Evolutionary conservation across 257 asterid genomes (phyloP).

Genomic region (Thymus quinquecostatus): DNA sequence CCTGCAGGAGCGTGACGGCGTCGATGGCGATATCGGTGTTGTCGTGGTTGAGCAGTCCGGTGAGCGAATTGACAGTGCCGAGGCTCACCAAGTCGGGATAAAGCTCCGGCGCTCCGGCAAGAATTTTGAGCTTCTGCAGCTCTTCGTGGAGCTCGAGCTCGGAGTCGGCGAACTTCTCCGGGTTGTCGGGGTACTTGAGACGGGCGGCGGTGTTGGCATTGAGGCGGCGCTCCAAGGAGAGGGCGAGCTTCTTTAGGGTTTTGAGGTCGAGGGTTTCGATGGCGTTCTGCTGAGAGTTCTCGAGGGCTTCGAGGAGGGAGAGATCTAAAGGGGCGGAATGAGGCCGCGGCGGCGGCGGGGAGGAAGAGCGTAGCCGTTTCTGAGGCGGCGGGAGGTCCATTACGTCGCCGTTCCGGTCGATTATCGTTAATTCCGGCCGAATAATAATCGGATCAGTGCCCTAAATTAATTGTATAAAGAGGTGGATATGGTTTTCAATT

Average conservation of each 20-base stretch:
- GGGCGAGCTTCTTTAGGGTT: slow-evolving; percentile 79
- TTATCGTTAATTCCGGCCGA: slow-evolving; percentile 13
- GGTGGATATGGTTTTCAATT: not conserved
- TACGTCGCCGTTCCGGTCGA: slow-evolving; percentile 29
- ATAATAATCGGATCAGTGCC: slow-evolving; percentile 18
- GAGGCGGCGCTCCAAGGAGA: slow-evolving; percentile 92
- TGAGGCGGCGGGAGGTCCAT: slow-evolving; percentile 50
- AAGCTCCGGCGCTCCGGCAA: slow-evolving; percentile 93
- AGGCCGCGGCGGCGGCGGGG: slow-evolving; percentile 35
- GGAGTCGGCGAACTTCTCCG: slow-evolving; percentile 94
- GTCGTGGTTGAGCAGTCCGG: slow-evolving; percentile 80
- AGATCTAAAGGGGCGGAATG: slow-evolving; percentile 50
- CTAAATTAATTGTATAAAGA: slow-evolving; percentile 5
- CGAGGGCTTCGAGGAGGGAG: slow-evolving; percentile 92
- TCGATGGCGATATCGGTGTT: slow-evolving; percentile 84
- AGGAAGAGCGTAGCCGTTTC: slow-evolving; percentile 68
- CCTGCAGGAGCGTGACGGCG: slow-evolving; percentile 79
- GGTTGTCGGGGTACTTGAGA: slow-evolving; percentile 92
- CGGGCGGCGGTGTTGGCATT: slow-evolving; percentile 92
- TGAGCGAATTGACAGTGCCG: slow-evolving; percentile 76
- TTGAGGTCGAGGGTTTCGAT: slow-evolving; percentile 86
- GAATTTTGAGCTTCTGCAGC: slow-evolving; percentile 84
- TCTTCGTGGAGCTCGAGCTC: slow-evolving; percentile 95
- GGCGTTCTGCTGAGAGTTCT: slow-evolving; percentile 66
- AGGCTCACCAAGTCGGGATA: slow-evolving; percentile 87